Conservation (phyloP, 441 rosid genomes). For the Dalechampia spathulata region DNA sequence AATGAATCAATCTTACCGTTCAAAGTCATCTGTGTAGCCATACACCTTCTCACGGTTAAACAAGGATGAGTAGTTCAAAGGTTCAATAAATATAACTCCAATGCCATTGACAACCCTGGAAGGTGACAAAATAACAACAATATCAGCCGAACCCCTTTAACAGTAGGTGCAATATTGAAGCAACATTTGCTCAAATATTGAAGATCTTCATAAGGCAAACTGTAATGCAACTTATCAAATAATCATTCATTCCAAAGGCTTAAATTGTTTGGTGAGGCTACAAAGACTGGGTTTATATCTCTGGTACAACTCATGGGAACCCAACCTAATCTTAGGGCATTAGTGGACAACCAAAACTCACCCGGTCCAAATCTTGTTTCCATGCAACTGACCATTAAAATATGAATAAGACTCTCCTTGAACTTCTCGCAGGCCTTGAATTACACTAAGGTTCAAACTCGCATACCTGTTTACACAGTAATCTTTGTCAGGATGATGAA, state of each 20-base stretch:
- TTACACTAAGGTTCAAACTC: constrained; percentile 43
- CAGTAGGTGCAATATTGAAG: not conserved
- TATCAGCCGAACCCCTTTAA: not conserved
- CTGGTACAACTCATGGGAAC: constrained; percentile 8
- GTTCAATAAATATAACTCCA: constrained; percentile 75
- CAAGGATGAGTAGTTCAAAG: constrained; percentile 53
- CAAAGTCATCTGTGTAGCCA: constrained; percentile 79
- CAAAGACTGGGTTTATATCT: too few species aligned
- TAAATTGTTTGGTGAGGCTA: too few species aligned
- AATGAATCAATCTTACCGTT: constrained; percentile 40
- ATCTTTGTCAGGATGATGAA: constrained; percentile 15
- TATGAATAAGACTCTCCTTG: constrained; percentile 62
- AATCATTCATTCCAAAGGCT: too few species aligned
- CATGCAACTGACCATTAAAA: constrained; percentile 70
- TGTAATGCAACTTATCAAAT: constrained; percentile 11
- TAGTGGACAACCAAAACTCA: constrained; percentile 24
- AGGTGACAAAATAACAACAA: constrained; percentile 6
- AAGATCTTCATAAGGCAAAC: not conserved
- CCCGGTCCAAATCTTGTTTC: constrained; percentile 86
- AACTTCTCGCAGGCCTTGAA: constrained; percentile 57
- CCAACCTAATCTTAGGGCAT: constrained; percentile 6
- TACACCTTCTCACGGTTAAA: constrained; percentile 60
- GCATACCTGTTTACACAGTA: constrained; percentile 44
- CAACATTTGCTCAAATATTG: not conserved
- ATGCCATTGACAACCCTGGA: constrained; percentile 62